phyloP scores from a whole-genome alignment of 257 asterid genomes.

The Gentiana dahurica region DNA sequence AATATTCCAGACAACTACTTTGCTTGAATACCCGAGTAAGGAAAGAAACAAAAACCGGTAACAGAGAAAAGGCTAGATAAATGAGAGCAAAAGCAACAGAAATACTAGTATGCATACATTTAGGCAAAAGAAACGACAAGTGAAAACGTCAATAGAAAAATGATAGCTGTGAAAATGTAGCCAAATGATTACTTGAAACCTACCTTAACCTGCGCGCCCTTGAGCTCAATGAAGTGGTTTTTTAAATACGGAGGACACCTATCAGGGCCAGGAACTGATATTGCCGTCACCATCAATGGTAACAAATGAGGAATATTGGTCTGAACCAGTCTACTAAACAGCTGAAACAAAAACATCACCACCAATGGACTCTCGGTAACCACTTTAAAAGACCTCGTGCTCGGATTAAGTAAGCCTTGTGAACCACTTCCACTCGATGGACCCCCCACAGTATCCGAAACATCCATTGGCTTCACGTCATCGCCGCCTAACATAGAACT shows the following conservation, averaged over 20 bases:
- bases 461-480: conserved; percentile 75
- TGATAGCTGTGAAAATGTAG: not conserved
- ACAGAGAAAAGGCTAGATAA: not conserved
- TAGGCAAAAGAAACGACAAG: not conserved
- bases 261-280: conserved; percentile 96
- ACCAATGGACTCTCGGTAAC: conserved; percentile 98
- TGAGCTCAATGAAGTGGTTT: conserved; percentile 85
- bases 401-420: conserved; percentile 90
- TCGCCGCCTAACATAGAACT: conserved; percentile 63
- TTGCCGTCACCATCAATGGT: conserved; percentile 94
- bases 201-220: conserved; percentile 99
- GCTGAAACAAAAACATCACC: conserved; percentile 96
- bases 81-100: not conserved
- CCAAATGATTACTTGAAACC: conserved; percentile 1
- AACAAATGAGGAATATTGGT: conserved; percentile 84
- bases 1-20: too few relatives aligned
- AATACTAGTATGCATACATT: not conserved
- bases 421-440: conserved; percentile 45
- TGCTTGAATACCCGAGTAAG: too few relatives aligned
- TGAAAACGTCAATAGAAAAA: not conserved
- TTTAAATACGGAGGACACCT: conserved; percentile 78
- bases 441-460: conserved; percentile 74
- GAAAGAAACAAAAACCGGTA: not conserved
- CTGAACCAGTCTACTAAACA: conserved; percentile 94
- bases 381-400: conserved; percentile 92